phyloP scores from a whole-genome alignment of 2,329 filamentous ascomycete genomes.

The Epichloe glyceriae region DNA sequence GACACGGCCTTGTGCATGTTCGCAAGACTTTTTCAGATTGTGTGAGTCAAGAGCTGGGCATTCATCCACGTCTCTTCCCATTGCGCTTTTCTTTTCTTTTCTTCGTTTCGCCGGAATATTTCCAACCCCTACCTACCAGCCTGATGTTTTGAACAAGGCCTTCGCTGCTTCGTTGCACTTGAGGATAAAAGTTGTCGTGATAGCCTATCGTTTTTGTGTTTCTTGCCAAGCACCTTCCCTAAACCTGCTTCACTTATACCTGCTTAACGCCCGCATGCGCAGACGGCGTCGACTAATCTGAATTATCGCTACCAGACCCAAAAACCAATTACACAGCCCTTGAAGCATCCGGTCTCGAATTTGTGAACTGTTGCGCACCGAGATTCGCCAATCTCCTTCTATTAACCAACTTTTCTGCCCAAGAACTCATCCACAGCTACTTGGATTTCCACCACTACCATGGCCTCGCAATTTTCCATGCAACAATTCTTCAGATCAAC shows the following conservation, averaged over 20 bases:
- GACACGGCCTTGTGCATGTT: not conserved
- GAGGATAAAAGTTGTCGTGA: too few species aligned
- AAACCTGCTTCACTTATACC: not conserved
- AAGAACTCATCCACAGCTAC: not conserved
- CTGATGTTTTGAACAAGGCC: too few species aligned
- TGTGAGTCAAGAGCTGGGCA: not conserved
- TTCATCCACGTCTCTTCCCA: not conserved
- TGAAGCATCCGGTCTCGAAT: not conserved
- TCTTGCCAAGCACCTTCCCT: not conserved
- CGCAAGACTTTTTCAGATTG: not conserved
- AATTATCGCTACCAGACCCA: not conserved
- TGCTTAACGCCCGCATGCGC: not conserved
- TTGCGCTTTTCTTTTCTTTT: not conserved
- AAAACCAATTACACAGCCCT: not conserved
- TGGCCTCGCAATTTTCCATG: constrained; percentile 39
- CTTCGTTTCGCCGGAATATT: not conserved
- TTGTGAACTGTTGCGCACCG: not conserved
- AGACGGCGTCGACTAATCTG: not conserved
- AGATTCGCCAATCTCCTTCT: not conserved
- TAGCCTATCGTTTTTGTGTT: too few species aligned
- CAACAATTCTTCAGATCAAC: constrained; percentile 37
- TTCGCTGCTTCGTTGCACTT: not conserved
- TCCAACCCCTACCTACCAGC: not conserved
- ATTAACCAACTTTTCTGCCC: not conserved
- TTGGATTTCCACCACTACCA: constrained; percentile 17